Percentiles rank a stretch among this genome's conserved stretches.
These are phyloP conservation scores for Oenanthe sinensis DNA, from an alignment of 129 eudicot species.

Conservation along the genomic window DNA sequence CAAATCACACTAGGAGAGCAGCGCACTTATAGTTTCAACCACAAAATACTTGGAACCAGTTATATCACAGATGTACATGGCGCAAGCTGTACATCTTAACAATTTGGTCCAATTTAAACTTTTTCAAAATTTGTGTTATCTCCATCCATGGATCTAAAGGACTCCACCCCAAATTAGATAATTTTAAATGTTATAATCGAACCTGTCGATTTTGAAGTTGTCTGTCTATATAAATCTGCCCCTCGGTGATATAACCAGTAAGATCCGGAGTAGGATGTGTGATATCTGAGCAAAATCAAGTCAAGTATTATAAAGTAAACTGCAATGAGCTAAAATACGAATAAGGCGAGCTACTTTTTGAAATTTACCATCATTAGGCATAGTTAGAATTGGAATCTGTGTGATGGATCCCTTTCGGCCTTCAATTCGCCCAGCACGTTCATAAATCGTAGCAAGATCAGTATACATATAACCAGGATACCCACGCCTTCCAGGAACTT, in stretches of 20 bases:
- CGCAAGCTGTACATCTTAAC: neutral
- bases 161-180: neutral
- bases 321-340: neutral
- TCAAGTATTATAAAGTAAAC: neutral
- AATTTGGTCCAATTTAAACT: neutral
- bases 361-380: constrained; percentile 88
- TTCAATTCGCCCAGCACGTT: constrained; percentile 98
- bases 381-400: constrained; percentile 89
- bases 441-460: constrained; percentile 95
- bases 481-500: constrained; percentile 99
- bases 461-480: constrained; percentile 99
- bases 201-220: constrained; percentile 89
- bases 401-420: constrained; percentile 96
- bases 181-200: neutral
- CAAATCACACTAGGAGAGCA: neutral
- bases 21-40: neutral
- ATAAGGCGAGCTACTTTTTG: neutral
- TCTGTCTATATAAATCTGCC: constrained; percentile 93
- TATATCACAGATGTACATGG: neutral
- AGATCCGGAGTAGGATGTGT: constrained; percentile 99
- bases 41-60: neutral
- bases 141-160: neutral
- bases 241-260: constrained; percentile 97
- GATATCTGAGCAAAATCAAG: constrained; percentile 52
- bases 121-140: neutral